Base-by-base conservation (phyloP, 805 yeast genomes). In the Candida sithepensis region DNA sequence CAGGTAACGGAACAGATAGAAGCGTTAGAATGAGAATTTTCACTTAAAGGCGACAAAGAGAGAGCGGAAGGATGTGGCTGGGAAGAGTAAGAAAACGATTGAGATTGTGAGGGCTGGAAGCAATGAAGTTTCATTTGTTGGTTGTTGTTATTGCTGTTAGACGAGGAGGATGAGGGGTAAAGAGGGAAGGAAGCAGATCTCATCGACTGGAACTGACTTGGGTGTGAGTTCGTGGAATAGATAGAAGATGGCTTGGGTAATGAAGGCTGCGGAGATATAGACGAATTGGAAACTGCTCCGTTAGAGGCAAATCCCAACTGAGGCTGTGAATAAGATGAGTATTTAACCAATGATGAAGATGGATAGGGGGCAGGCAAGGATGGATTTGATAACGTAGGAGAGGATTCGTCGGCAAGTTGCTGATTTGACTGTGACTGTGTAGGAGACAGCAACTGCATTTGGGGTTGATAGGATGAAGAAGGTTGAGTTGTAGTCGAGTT, bases 141-240 rank as follows among this genome's bases (percentile, higher is more conserved):
- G 32, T 16, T 38, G 39, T 46, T 5, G 39, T n/a, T n/a, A n/a
- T n/a, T n/a, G n/a, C n/a, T n/a, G n/a, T n/a, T n/a, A n/a, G n/a
- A n/a, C n/a, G 40, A 12, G n/a, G 39, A 14, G 46, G 47, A 20
- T 40, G 33, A 3, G 40, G 48, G 48, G 18, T 43, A 46, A 14
- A 41, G 18, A 23, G 50, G 45, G 41, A 51, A 24, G 2, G 55
- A 43, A 13, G 46, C 50, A 2, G 55, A 36, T 22, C 51, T 41
- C 4, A 18, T 5, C 6, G 20, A 7, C 7, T 34, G 38, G 12
- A 16, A 34, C 12, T 34, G 38, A 34, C 16, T 34, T 16, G 38
- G 18, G 19, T 34, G 6, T 4, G 38, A 21, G 16, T 19, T n/a
- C 10, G 38, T 16, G 7, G 20, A 13, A 16, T n/a, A 34, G 4